phyloP scores from a whole-genome alignment of 2,329 filamentous ascomycete species.

The Aspergillus luchuensis region DNA sequence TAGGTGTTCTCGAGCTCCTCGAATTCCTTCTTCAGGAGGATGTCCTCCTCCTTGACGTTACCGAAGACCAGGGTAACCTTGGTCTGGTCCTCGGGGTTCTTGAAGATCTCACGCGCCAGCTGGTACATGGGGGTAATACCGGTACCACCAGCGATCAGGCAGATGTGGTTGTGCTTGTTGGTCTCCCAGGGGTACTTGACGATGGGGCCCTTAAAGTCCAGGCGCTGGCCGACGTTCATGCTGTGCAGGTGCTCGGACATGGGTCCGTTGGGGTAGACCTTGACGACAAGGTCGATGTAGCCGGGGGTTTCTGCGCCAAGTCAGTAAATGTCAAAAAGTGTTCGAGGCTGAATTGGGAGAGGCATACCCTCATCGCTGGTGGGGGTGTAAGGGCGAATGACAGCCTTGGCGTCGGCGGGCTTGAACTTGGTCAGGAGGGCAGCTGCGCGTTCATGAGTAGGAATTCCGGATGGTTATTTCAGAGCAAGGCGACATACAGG shows the following conservation, averaged over 20 bases:
- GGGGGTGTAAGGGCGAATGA: conserved; percentile 90
- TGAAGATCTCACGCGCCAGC: conserved; percentile 87
- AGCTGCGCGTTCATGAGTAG: conserved; percentile 43
- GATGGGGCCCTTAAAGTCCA: conserved; percentile 93
- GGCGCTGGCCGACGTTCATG: conserved; percentile 76
- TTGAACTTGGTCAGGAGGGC: conserved; percentile 92
- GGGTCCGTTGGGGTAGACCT: conserved; percentile 84
- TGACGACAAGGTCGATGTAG: conserved; percentile 85
- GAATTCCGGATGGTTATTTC: background rate
- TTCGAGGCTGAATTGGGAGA: background rate
- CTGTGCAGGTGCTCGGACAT: conserved; percentile 90
- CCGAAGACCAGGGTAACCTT: conserved; percentile 95
- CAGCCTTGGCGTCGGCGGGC: conserved; percentile 78
- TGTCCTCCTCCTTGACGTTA: conserved; percentile 86
- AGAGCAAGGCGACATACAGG: conserved; percentile 57
- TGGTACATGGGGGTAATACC: conserved; percentile 99
- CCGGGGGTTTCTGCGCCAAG: conserved; percentile 66
- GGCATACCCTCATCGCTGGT: conserved; percentile 74
- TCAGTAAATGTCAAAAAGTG: background rate
- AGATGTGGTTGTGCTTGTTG: conserved; percentile 87
- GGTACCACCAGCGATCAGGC: conserved; percentile 80
- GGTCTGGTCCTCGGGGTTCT: conserved; percentile 93
- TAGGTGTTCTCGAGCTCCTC: conserved; percentile 89
- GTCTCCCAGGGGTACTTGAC: conserved; percentile 87
- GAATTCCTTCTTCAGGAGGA: conserved; percentile 84